A percentile compares a stretch with the other conserved stretches of the same genome.
Conservation (phyloP, 2,329 filamentous ascomycete species). For the Stagonosporopsis rhizophila region DNA sequence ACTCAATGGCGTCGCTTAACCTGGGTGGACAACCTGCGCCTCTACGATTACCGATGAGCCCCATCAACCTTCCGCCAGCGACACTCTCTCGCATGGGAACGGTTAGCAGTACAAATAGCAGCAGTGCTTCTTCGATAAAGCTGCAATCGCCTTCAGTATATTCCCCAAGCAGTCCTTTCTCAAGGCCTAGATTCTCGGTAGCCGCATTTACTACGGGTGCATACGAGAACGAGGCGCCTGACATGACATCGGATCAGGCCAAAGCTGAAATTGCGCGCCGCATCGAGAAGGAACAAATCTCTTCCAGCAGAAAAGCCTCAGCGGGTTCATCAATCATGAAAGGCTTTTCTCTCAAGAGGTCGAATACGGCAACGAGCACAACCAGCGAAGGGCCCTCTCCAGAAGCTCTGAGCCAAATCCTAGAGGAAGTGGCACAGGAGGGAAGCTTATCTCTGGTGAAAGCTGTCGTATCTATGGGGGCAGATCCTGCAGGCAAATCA, state of each 20-base stretch:
- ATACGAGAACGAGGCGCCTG: conserved; percentile 16
- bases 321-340: conserved; percentile 17
- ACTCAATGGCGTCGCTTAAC: conserved; percentile 23
- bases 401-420: conserved; percentile 18
- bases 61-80: conserved; percentile 10
- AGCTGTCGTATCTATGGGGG: conserved; percentile 21
- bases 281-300: conserved; percentile 14
- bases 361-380: conserved; percentile 13
- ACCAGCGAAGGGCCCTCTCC: conserved; percentile 2
- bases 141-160: neutral
- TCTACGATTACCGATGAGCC: conserved; percentile 7
- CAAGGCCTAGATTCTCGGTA: conserved; percentile 21
- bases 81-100: conserved; percentile 20
- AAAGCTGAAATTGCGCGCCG: conserved; percentile 22
- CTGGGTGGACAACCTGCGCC: conserved; percentile 6
- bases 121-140: conserved; percentile 10
- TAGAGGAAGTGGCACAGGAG: conserved; percentile 27
- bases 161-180: conserved; percentile 16
- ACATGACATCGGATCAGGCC: conserved; percentile 22
- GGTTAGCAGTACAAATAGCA: conserved; percentile 17
- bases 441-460: conserved; percentile 23
- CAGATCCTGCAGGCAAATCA: conserved; percentile 16
- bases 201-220: conserved; percentile 15
- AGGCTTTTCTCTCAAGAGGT: conserved; percentile 21
- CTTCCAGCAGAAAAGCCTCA: conserved; percentile 11